Evolutionary conservation across 179 eudicot species (phyloP), one percentile per base, ranked within the genome.

Genomic region (Camellia oleifera): DNA sequence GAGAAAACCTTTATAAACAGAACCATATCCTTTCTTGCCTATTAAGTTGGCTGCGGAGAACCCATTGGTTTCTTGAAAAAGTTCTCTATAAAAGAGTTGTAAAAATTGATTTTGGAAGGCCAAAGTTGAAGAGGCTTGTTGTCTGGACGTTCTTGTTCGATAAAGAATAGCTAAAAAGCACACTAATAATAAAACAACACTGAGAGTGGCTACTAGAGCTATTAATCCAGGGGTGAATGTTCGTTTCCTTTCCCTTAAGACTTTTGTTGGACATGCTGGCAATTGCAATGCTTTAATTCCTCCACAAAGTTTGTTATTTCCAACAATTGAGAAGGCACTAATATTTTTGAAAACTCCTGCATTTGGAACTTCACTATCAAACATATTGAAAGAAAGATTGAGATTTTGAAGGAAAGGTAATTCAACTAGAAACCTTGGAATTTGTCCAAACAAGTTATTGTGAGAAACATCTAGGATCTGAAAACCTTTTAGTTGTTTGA

Each of bases 11-110:
- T 75, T 85, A 48, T 80, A 85, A 18, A 85, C 85, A 62, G 78
- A 78, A n/a, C 88, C 83, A 42, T 40, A 82, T 45, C 84, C 66
- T 26, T 85, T 85, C 14, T 65, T 12, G 2, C 88, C 88, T 26
- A 85, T 75, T 74, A 82, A 44, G 62, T 82, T 85, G 11, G 53
- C 63, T 7, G 66, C 13, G 3, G 85, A 78, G 67, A 85, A 85
- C 52, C 82, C 85, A 72, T 78, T 42, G 1, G 88, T 82, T 5
- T 83, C 83, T 42, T 74, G 69, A n/a, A 62, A 57, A 23, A 85
- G 85, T 15, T 83, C 84, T 23, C 17, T 50, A 52, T 69, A 82
- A 65, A 84, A 75, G 6, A 84, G 17, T 20, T 76, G 79, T n/a
- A 32, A 64, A 42, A 32, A 32, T 6, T 79, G 76, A 1, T 62